Percentiles rank a stretch among this genome's conserved stretches.
Evolutionary conservation across 2,329 filamentous ascomycete species (phyloP).

Genomic region (Waltergamsia citrina): DNA sequence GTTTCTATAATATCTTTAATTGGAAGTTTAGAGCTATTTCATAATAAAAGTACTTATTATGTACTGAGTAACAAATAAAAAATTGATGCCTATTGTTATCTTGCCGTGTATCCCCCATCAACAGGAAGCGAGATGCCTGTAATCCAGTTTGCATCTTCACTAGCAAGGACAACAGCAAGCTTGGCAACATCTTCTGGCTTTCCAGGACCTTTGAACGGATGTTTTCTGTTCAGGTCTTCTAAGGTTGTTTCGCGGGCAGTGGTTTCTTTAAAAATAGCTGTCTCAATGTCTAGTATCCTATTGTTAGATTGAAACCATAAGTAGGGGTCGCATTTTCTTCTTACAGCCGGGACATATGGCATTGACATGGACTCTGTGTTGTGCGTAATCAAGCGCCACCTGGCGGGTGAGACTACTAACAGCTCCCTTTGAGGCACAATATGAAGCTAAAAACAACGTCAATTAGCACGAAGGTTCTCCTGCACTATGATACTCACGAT

Average conservation of each 20-base stretch:
- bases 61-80: not conserved
- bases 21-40: too few relatives aligned
- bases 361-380: conserved; percentile 38
- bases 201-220: conserved; percentile 17
- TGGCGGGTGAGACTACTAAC: conserved; percentile 37
- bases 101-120: conserved; percentile 28
- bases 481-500: conserved; percentile 11
- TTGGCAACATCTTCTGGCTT: conserved; percentile 16
- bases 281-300: conserved; percentile 10
- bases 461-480: not conserved
- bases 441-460: conserved; percentile 19
- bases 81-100: conserved; percentile 5
- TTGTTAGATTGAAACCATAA: not conserved
- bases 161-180: conserved; percentile 26
- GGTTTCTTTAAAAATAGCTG: conserved; percentile 16
- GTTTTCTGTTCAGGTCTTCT: conserved; percentile 9
- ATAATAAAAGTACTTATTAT: too few relatives aligned
- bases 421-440: conserved; percentile 38
- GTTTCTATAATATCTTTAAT: too few relatives aligned
- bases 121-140: conserved; percentile 26
- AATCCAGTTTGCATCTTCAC: conserved; percentile 28
- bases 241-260: conserved; percentile 7
- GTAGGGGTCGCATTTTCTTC: not conserved
- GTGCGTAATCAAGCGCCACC: conserved; percentile 38
- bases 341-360: conserved; percentile 40